A percentile compares a stretch with the other conserved stretches of the same genome.
Conservation (phyloP, 768 basidiomycete species). For the Thelephora ganbajun region DNA sequence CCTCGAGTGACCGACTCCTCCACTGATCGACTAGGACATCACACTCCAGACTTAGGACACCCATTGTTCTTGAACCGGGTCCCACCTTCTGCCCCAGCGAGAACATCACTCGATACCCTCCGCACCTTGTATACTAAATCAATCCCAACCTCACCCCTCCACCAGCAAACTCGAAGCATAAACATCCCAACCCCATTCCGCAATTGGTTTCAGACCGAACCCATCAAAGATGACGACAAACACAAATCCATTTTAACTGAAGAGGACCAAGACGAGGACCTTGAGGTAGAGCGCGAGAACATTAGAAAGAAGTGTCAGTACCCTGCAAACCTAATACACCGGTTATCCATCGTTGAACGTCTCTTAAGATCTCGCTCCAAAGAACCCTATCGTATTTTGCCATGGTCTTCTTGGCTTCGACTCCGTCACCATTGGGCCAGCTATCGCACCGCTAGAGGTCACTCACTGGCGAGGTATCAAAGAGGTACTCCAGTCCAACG, state of each 20-base stretch:
- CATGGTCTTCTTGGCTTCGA: conserved; percentile 91
- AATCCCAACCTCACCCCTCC: conserved; percentile 13
- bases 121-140: conserved; percentile 20
- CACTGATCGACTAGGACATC: conserved; percentile 5
- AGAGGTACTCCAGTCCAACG: conserved; percentile 81
- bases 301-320: conserved; percentile 14
- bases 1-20: conserved; percentile 12
- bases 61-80: conserved; percentile 21
- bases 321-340: neutral
- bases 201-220: conserved; percentile 13
- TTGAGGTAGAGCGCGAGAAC: conserved; percentile 10
- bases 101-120: conserved; percentile 45
- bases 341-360: neutral
- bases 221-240: conserved; percentile 9
- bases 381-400: conserved; percentile 86
- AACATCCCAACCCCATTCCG: conserved; percentile 13
- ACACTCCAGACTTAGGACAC: conserved; percentile 14
- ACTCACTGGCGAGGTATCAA: conserved; percentile 95
- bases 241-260: conserved; percentile 12
- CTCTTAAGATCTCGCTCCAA: conserved; percentile 54
- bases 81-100: conserved; percentile 23
- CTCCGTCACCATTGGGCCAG: conserved; percentile 62
- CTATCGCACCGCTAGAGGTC: conserved; percentile 73
- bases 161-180: conserved; percentile 12
- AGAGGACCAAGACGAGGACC: conserved; percentile 10